These are phyloP conservation scores for Claviceps citrina DNA, from an alignment of 2,329 filamentous ascomycete genomes.

Conservation along the genomic window DNA sequence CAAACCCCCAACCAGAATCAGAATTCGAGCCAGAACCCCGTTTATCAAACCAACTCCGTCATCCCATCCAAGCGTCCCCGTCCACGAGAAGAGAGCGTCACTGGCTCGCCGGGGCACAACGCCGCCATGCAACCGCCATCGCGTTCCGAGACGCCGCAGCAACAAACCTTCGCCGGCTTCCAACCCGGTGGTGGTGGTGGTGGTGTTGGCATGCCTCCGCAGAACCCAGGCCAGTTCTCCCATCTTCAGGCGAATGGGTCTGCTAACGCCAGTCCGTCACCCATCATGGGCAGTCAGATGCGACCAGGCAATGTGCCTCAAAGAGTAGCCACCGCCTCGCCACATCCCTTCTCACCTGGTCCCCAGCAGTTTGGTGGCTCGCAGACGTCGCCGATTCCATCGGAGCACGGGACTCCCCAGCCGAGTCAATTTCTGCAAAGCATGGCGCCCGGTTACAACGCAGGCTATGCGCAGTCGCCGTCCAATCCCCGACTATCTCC, in stretches of 20 bases:
- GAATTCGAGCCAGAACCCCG: slow-evolving; percentile 24
- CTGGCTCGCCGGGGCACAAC: slow-evolving; percentile 64
- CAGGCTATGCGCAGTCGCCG: slow-evolving; percentile 41
- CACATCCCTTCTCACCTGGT: slow-evolving; percentile 74
- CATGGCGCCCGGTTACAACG: slow-evolving; percentile 43
- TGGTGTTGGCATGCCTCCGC: slow-evolving; percentile 43
- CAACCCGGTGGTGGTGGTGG: slow-evolving; percentile 47
- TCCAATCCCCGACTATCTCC: slow-evolving; percentile 41
- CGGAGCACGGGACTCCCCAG: slow-evolving; percentile 64
- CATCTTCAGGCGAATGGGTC: slow-evolving; percentile 72
- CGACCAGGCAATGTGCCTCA: slow-evolving; percentile 57
- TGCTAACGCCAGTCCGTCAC: slow-evolving; percentile 76
- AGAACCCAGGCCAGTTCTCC: slow-evolving; percentile 54
- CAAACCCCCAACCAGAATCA: slow-evolving; percentile 4
- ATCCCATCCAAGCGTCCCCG: slow-evolving; percentile 81
- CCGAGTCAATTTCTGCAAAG: slow-evolving; percentile 52
- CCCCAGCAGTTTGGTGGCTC: slow-evolving; percentile 49
- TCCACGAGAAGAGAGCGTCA: slow-evolving; percentile 68
- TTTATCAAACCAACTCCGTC: slow-evolving; percentile 71
- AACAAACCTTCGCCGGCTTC: slow-evolving; percentile 56
- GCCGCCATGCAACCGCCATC: slow-evolving; percentile 62
- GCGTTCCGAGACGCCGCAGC: slow-evolving; percentile 83
- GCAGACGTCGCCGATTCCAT: slow-evolving; percentile 61
- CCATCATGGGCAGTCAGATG: slow-evolving; percentile 74
- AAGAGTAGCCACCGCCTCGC: slow-evolving; percentile 79